phyloP scores from a whole-genome alignment of 768 basidiomycete species.

The Myochromella boudieri region DNA sequence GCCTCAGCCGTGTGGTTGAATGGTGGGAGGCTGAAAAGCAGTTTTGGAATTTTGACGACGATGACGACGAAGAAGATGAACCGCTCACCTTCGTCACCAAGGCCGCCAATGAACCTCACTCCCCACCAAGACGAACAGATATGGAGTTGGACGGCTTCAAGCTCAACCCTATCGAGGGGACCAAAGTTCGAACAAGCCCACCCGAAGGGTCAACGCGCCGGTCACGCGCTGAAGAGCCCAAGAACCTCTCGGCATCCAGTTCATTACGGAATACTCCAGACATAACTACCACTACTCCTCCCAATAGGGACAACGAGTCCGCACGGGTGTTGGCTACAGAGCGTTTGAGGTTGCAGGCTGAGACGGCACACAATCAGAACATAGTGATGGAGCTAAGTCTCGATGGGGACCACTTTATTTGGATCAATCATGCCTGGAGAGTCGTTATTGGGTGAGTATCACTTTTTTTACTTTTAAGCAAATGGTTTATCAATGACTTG shows the following conservation, averaged over 20 bases:
- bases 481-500: too few relatives aligned
- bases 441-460: constrained; percentile 85
- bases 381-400: constrained; percentile 93
- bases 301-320: constrained; percentile 66
- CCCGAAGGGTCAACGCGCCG: constrained; percentile 52
- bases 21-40: constrained; percentile 99
- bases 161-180: constrained; percentile 55
- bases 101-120: constrained; percentile 62
- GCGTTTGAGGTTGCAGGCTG: constrained; percentile 84
- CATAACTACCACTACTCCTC: constrained; percentile 30
- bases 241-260: constrained; percentile 40
- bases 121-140: constrained; percentile 38
- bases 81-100: constrained; percentile 93
- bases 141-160: constrained; percentile 44
- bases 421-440: constrained; percentile 95
- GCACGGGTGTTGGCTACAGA: constrained; percentile 87
- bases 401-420: constrained; percentile 93
- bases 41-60: constrained; percentile 98
- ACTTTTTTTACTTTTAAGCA: too few relatives aligned
- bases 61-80: constrained; percentile 87
- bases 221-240: constrained; percentile 58
- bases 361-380: constrained; percentile 93
- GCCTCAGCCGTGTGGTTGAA: constrained; percentile 93
- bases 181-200: constrained; percentile 46
- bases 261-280: constrained; percentile 32